Conservation (phyloP, 2,329 filamentous ascomycete genomes). For the Amauroascus niger region DNA sequence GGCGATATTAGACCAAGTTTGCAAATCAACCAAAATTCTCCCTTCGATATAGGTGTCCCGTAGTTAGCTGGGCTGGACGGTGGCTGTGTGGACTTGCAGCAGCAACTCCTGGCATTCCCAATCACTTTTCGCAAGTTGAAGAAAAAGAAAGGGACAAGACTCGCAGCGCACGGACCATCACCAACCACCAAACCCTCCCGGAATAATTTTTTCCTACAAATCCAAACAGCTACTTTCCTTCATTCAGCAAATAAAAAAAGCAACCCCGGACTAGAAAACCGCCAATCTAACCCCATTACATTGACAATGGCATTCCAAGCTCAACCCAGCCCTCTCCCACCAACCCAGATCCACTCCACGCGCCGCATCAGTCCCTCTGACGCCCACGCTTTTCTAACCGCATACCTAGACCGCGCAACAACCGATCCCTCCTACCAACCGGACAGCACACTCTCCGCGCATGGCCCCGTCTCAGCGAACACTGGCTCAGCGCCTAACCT, state of each 20-base stretch:
- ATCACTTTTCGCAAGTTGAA: too few relatives aligned
- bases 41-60: background rate
- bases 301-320: constrained; percentile 28
- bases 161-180: constrained; percentile 7
- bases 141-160: background rate
- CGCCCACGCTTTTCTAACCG: constrained; percentile 35
- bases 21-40: background rate
- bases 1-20: background rate
- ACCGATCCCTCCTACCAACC: constrained; percentile 37
- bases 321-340: constrained; percentile 31
- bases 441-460: constrained; percentile 36
- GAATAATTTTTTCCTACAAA: background rate
- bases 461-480: constrained; percentile 36
- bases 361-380: constrained; percentile 30
- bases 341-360: constrained; percentile 30
- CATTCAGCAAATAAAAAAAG: background rate
- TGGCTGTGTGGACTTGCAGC: background rate
- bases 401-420: constrained; percentile 35
- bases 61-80: background rate
- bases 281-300: background rate
- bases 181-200: background rate
- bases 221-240: too few relatives aligned
- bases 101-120: too few relatives aligned
- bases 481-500: constrained; percentile 35
- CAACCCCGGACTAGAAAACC: too few relatives aligned